Evolutionary conservation across 805 yeast species (phyloP).

Genomic region (Clavispora carvajalis): DNA sequence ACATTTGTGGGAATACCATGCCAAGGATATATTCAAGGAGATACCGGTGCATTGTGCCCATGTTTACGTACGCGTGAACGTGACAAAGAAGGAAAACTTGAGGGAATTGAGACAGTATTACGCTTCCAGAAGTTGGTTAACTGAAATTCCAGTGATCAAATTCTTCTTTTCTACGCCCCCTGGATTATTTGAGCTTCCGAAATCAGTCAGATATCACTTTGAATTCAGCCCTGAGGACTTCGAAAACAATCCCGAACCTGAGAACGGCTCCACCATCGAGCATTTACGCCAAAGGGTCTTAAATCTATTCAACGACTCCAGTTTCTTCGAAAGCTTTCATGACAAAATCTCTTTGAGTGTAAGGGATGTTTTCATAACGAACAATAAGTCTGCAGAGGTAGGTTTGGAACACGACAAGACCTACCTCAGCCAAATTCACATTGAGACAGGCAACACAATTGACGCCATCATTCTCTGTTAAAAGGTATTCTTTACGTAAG

Average conservation of each 20-base stretch:
- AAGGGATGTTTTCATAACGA: constrained; percentile 24
- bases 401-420: constrained; percentile 15
- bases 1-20: constrained; percentile 45
- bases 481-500: not conserved
- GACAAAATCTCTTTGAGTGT: constrained; percentile 3
- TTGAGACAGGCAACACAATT: constrained; percentile 40
- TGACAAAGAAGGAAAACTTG: constrained; percentile 17
- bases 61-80: constrained; percentile 50
- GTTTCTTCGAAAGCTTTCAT: constrained; percentile 17
- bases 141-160: constrained; percentile 12
- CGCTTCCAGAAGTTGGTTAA: constrained; percentile 21
- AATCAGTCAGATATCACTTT: constrained; percentile 50
- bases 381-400: constrained; percentile 25
- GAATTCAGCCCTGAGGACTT: constrained; percentile 83
- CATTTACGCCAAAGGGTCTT: constrained; percentile 56
- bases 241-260: constrained; percentile 53
- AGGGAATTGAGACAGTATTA: constrained; percentile 24
- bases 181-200: constrained; percentile 16
- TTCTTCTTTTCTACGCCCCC: not conserved
- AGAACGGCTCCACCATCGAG: constrained; percentile 62
- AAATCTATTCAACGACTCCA: constrained; percentile 45
- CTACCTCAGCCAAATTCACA: constrained; percentile 32
- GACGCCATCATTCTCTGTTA: constrained; percentile 18
- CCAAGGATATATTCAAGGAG: constrained; percentile 61
- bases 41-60: constrained; percentile 79